phyloP scores from a whole-genome alignment of 257 asterid genomes.

The Perilla frutescens region DNA sequence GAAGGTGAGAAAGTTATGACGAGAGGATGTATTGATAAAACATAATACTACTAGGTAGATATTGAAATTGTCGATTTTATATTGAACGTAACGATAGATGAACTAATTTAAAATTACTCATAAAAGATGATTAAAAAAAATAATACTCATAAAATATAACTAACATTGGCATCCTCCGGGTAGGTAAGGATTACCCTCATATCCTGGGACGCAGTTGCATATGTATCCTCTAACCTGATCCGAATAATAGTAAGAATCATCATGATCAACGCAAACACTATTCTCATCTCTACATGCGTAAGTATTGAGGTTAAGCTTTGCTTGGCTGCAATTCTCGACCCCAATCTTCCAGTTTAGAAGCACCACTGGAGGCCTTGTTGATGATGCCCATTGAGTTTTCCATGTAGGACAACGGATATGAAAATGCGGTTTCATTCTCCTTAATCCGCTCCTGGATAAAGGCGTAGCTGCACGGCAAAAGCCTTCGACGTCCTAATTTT shows the following conservation, averaged over 20 bases:
- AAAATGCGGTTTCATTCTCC: background rate
- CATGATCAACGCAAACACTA: background rate
- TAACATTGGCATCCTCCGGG: background rate
- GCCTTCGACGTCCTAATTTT: too few relatives aligned
- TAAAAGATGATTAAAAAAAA: too few relatives aligned
- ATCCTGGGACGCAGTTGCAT: conserved; percentile 10
- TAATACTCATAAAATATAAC: too few relatives aligned
- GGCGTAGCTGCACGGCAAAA: too few relatives aligned
- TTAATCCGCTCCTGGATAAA: too few relatives aligned
- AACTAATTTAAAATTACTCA: too few relatives aligned
- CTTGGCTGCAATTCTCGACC: background rate
- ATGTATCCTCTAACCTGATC: too few relatives aligned
- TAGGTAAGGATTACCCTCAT: conserved; percentile 22
- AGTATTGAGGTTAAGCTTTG: background rate
- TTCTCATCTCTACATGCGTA: conserved; percentile 14
- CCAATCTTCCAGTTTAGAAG: conserved; percentile 8
- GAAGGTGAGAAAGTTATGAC: too few relatives aligned
- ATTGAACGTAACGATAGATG: too few relatives aligned
- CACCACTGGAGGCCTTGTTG: background rate
- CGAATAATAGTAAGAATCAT: background rate
- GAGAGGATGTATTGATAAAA: too few relatives aligned
- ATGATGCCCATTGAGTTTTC: background rate
- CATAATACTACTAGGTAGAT: too few relatives aligned
- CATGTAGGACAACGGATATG: background rate
- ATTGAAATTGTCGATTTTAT: too few relatives aligned